Percentiles rank a stretch among this genome's conserved stretches.
Evolutionary conservation across 345 rosid species (phyloP).

Genomic region (Clarkia xantiana): DNA sequence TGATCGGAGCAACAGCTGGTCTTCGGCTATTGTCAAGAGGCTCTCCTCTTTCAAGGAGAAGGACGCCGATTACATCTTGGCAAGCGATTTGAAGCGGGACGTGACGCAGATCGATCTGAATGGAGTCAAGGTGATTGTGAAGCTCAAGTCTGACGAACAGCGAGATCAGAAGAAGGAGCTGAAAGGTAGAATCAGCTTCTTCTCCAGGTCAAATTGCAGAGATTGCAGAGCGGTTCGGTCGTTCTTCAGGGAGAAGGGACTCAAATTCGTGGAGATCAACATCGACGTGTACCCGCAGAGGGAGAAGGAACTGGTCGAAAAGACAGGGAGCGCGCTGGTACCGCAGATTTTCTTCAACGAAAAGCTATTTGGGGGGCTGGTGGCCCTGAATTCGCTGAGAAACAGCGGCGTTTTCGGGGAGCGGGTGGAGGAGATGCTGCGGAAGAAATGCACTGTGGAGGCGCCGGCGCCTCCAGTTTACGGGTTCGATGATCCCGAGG

Average conservation of each 20-base stretch:
- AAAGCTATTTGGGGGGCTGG: constrained; percentile 63
- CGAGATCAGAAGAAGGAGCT: constrained; percentile 17
- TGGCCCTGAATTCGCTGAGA: constrained; percentile 64
- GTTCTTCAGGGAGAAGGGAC: constrained; percentile 37
- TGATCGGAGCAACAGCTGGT: constrained; percentile 43
- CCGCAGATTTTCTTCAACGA: constrained; percentile 89
- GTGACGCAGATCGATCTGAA: constrained; percentile 61
- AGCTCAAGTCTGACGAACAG: constrained; percentile 19
- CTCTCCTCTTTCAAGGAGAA: constrained; percentile 23
- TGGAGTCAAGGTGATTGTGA: constrained; percentile 64
- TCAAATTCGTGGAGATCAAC: constrained; percentile 66
- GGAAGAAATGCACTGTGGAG: constrained; percentile 24
- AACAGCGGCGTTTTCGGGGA: constrained; percentile 53
- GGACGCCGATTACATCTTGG: no score
- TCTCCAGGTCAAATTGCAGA: constrained; percentile 70
- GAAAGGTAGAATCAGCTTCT: constrained; percentile 50
- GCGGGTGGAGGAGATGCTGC: constrained; percentile 42
- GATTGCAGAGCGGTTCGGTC: constrained; percentile 69
- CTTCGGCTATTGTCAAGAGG: constrained; percentile 38
- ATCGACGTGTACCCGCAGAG: constrained; percentile 57
- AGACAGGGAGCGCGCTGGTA: constrained; percentile 51
- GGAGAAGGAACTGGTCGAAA: constrained; percentile 42
- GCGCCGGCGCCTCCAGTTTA: constrained; percentile 49
- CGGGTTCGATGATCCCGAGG: constrained; percentile 53
- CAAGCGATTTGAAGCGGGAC: constrained; percentile 7